A percentile compares a stretch with the other conserved stretches of the same genome.
Evolutionary conservation across 2,329 filamentous ascomycete genomes (phyloP).

Genomic region (Nigrograna mackinnonii): DNA sequence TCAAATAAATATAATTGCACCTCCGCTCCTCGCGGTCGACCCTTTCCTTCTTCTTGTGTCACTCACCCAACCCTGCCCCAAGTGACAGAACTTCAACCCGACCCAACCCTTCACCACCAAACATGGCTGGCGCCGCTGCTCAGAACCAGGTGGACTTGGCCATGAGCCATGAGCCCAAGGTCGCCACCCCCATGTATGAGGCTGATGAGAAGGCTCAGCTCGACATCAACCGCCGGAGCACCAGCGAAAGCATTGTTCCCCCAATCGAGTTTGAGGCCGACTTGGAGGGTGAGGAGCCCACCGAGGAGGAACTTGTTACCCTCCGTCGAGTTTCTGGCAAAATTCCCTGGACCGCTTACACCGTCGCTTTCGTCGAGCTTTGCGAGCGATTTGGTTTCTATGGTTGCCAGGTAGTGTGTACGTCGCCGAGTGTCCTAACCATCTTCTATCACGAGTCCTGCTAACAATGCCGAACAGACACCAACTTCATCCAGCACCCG

Average conservation of each 20-base stretch:
- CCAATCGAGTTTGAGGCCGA: constrained; percentile 37
- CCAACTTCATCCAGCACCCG: constrained; percentile 43
- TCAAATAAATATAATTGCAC: not conserved
- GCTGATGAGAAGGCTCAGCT: constrained; percentile 35
- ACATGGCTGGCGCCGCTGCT: constrained; percentile 33
- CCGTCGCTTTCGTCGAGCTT: constrained; percentile 72
- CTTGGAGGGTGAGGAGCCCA: constrained; percentile 50
- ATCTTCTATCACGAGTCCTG: not conserved
- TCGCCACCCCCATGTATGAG: constrained; percentile 35
- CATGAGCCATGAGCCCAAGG: constrained; percentile 37
- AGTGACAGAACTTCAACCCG: not conserved
- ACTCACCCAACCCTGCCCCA: not conserved
- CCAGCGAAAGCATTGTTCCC: constrained; percentile 15
- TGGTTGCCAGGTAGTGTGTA: constrained; percentile 69
- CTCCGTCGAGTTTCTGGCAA: constrained; percentile 67
- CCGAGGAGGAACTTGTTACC: constrained; percentile 63
- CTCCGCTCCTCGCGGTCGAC: constrained; percentile 1
- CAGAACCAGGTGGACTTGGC: constrained; percentile 39
- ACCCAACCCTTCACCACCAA: not conserved
- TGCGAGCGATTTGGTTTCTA: constrained; percentile 82
- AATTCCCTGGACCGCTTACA: constrained; percentile 69
- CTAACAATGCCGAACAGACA: constrained; percentile 25
- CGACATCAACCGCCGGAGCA: constrained; percentile 15
- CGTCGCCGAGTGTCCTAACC: too few species aligned
- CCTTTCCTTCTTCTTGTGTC: constrained; percentile 5